Evolutionary conservation across 768 basidiomycete species (phyloP), one percentile per base, ranked within the genome.

Genomic region (Boletus pseudo-olivaceus): DNA sequence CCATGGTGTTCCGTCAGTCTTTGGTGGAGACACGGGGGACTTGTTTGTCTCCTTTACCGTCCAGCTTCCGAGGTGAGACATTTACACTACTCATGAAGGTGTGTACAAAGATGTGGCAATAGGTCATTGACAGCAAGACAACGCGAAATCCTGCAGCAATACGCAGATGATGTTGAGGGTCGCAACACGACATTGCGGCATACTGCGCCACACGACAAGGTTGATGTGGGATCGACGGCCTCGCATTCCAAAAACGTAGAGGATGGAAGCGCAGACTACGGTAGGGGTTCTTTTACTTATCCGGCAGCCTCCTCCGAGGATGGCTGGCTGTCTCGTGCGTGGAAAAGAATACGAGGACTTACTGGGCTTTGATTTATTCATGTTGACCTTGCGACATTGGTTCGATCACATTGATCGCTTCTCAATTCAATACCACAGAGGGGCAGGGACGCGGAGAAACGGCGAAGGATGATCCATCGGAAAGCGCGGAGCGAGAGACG

Each of bases 81-180:
- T 34, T 47, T 54, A 51, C 32, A 17, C 37, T 38, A 35, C 39
- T 59, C 39, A 45, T 51, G 26, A 52, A 44, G 34, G 35, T 43
- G 58, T 53, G 59, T 40, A 47, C 45, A 14, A 39, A 48, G 34
- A 29, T 48, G 32, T 49, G 23, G 14, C 47, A 54, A 44, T 69
- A 98, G 96, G 74, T 82, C 89, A 19, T 77, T 98, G 55, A 87
- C 91, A 3, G 73, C 81, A 57, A 85, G 85, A 34, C 96, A 99
- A 76, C 85, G 88, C 56, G 84, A 89, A 67, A 85, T 98, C 56
- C 70, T 98, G 39, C 84, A 98, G 72, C 82, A 84, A 58, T 98
- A 88, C 64, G 96, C 92, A 19, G 90, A 94, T 67, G 95, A 98
- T 62, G 80, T 91, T n/a, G 94, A 97, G 72, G 92, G 90, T 53